Evolutionary conservation across 495 filamentous ascomycete species (phyloP), one percentile per base, ranked within the genome.

Genomic region (Tricharina praecox): DNA sequence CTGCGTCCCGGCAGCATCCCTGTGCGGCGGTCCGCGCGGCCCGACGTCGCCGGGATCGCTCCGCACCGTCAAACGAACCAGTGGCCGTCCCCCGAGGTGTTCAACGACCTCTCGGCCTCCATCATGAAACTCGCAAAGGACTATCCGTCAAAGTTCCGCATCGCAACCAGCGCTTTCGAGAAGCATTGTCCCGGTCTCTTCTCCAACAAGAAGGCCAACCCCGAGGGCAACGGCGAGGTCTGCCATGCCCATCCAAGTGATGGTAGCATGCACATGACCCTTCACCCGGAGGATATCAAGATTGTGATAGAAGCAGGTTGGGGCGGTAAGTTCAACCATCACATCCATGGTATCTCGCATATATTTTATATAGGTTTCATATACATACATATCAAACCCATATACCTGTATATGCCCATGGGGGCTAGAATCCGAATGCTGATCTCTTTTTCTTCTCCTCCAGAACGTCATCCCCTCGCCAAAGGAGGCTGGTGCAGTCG

Each of bases 221-320:
- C 68, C 19, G 79, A 75, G 32, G 78, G 76, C 45, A 69, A 74
- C 41, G 79, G 81, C 24, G 87, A 95, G 62, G 72, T 93, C 40
- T 76, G 74, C 52, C 87, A 95, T 63, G 68, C 84, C 8, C 86
- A 95, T 61, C 68, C 71, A 5, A 70, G 68, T 37, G 86, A 95
- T 49, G 69, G 76, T 46, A 80, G 75, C 4, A 65, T 86, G 67
- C 86, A 95, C 63, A 56, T 87, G 53, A 75, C 74, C 11, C 65
- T 93, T 19, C 76, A 86, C 47, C 82, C 83, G 1, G 74, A 78
- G 23, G 86, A 95, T 62, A 82, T 80, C 36, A 76, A 70, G 58
- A 70, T 77, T 53, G 69, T 93, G 16, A 65, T 93, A 26, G 77
- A 85, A 49, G 75, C 74, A 35, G 81, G 85, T 16, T 93, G 84